A percentile compares a stretch with the other conserved stretches of the same genome.
phyloP scores from a whole-genome alignment of 192 early-diverging fungal species.

The Radiomyces spectabilis region DNA sequence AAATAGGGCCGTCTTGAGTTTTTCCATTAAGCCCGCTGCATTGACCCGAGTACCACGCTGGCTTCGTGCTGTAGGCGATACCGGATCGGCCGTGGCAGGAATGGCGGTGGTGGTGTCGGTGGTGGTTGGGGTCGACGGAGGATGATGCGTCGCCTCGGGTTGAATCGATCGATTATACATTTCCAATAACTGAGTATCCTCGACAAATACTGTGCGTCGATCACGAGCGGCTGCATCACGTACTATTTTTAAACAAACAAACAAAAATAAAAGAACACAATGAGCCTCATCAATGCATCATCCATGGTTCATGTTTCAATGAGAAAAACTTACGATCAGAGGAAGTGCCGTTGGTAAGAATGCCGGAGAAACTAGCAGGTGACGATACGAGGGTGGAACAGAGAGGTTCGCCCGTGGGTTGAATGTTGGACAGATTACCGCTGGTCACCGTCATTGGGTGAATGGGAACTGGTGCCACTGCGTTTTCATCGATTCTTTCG shows the following conservation, averaged over 20 bases:
- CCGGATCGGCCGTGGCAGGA: not conserved
- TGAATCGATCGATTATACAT: too few relatives aligned
- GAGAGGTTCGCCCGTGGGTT: not conserved
- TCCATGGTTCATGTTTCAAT: too few relatives aligned
- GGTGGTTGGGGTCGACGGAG: not conserved
- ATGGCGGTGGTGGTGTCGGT: not conserved
- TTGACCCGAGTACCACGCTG: not conserved
- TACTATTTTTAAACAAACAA: conserved; percentile 1
- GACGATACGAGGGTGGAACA: conserved; percentile 3
- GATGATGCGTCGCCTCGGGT: not conserved
- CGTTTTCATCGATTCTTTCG: too few relatives aligned
- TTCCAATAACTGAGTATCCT: not conserved
- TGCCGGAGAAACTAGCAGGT: conserved; percentile 1
- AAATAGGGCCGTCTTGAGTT: conserved; percentile 21
- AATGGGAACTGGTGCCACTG: too few relatives aligned
- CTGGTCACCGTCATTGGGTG: not conserved
- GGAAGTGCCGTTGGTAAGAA: too few relatives aligned
- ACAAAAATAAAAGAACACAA: not conserved
- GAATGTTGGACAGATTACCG: not conserved
- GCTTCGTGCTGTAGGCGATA: not conserved
- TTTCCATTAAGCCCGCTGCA: conserved; percentile 10
- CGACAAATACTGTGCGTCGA: conserved; percentile 4
- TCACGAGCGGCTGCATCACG: conserved; percentile 6
- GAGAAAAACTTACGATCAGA: conserved; percentile 1
- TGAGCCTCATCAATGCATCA: too few relatives aligned